Conservation (phyloP, 2,329 filamentous ascomycete genomes). For the Calonectria ilicicola region DNA sequence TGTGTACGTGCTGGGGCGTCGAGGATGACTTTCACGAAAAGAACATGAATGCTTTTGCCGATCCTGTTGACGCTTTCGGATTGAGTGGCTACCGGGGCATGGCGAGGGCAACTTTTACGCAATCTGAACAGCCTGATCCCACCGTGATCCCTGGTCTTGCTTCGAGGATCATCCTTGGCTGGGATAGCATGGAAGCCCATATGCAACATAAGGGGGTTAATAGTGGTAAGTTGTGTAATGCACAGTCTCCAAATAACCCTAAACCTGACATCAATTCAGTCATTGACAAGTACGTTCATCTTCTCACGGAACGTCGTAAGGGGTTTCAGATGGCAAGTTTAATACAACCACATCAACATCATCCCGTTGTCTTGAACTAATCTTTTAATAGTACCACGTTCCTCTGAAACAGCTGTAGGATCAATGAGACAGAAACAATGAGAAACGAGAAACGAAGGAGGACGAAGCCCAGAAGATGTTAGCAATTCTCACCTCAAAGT, state of each 20-base stretch:
- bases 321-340: conserved; percentile 48
- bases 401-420: conserved; percentile 34
- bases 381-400: conserved; percentile 43
- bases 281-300: conserved; percentile 51
- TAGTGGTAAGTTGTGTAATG: conserved; percentile 40
- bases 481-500: background rate
- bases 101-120: conserved; percentile 48
- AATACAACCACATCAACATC: background rate
- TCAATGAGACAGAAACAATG: background rate
- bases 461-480: too few species aligned
- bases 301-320: conserved; percentile 45
- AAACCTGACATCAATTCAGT: conserved; percentile 35
- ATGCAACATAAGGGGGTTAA: conserved; percentile 46
- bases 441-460: background rate
- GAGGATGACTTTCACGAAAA: conserved; percentile 46
- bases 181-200: conserved; percentile 55
- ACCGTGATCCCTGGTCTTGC: conserved; percentile 44
- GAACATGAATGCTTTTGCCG: conserved; percentile 45
- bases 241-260: background rate
- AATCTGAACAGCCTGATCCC: conserved; percentile 44
- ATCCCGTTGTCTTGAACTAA: background rate
- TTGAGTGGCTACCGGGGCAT: conserved; percentile 48
- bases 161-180: conserved; percentile 51
- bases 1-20: conserved; percentile 50
- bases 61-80: conserved; percentile 34